A percentile compares a stretch with the other conserved stretches of the same genome.
Conservation (phyloP, 1,284 basidiomycete genomes). For the Pseudozyma flocculosa region DNA sequence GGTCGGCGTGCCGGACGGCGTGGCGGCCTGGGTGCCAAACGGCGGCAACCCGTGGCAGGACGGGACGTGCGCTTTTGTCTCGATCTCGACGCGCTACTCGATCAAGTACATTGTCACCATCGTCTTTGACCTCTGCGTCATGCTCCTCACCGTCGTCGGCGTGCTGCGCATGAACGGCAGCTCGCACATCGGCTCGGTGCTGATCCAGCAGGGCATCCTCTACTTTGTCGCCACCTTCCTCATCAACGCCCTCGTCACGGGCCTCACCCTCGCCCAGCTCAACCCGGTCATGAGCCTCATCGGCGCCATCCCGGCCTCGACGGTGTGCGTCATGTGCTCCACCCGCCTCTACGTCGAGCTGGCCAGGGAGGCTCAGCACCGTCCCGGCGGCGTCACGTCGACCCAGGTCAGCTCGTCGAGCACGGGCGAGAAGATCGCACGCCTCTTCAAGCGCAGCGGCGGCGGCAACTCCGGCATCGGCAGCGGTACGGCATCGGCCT, state of each 20-base stretch:
- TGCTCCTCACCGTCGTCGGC: constrained; percentile 35
- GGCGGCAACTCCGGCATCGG: not conserved
- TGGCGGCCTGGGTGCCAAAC: constrained; percentile 17
- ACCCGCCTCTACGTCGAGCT: constrained; percentile 43
- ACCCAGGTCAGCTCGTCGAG: constrained; percentile 4
- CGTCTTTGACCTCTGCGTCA: constrained; percentile 24
- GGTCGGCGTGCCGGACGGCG: constrained; percentile 28
- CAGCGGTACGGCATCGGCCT: too few relatives aligned
- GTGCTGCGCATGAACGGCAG: constrained; percentile 34
- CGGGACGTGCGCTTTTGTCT: constrained; percentile 21
- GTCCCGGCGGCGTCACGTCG: constrained; percentile 14
- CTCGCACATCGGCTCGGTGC: constrained; percentile 34
- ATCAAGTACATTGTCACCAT: constrained; percentile 39
- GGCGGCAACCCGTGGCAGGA: constrained; percentile 27
- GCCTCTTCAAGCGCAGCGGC: constrained; percentile 16
- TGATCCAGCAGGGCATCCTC: constrained; percentile 41
- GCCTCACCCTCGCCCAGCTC: constrained; percentile 30
- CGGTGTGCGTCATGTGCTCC: constrained; percentile 34
- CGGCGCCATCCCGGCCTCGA: constrained; percentile 29
- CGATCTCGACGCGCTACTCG: constrained; percentile 16
- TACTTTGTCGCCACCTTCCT: constrained; percentile 40
- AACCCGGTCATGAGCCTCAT: constrained; percentile 43
- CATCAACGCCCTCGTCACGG: constrained; percentile 32
- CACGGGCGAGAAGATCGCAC: constrained; percentile 11
- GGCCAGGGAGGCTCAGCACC: constrained; percentile 28